Evolutionary conservation across 225 moss, liverwort and hornwort species (phyloP).

Genomic region (Marchantia polymorpha): DNA sequence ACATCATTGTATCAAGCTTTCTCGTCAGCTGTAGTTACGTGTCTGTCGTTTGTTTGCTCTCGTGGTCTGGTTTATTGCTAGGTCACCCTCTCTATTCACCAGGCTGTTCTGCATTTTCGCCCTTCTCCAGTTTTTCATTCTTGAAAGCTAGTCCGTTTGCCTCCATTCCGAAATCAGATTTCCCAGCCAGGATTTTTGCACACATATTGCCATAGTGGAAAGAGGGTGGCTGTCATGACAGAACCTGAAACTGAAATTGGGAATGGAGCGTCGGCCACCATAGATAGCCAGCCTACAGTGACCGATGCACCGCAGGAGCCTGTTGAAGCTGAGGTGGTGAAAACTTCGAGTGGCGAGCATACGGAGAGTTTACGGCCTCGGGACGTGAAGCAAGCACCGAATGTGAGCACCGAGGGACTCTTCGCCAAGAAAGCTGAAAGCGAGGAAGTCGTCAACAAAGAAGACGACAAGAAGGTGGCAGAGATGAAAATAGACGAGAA

Average conservation of each 20-base stretch:
- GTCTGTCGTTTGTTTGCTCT: conserved; percentile 4
- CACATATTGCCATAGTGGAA: conserved; percentile 46
- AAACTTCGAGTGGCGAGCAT: conserved; percentile 18
- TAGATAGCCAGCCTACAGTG: conserved; percentile 41
- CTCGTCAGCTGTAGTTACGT: conserved; percentile 11
- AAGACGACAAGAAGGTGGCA: conserved; percentile 31
- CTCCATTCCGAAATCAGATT: conserved; percentile 27
- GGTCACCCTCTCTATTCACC: conserved; percentile 28
- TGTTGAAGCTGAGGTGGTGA: conserved; percentile 20
- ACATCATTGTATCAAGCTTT: conserved; percentile 4
- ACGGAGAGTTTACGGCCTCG: conserved; percentile 6
- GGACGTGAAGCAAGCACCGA: conserved; percentile 22
- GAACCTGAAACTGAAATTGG: conserved; percentile 51
- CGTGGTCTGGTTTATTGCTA: conserved; percentile 23
- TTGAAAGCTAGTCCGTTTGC: conserved; percentile 30
- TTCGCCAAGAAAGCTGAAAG: neutral
- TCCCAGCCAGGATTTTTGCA: conserved; percentile 40
- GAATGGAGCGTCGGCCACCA: conserved; percentile 40
- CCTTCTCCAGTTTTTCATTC: conserved; percentile 31
- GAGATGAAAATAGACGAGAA: conserved; percentile 30
- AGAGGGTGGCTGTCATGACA: conserved; percentile 53
- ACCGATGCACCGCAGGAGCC: conserved; percentile 24
- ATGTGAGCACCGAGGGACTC: conserved; percentile 21
- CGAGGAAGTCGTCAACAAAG: conserved; percentile 21
- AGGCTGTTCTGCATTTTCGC: conserved; percentile 25